These are phyloP conservation scores for Oryza officinalis DNA, from an alignment of 176 grass and related monocot species.

Conservation along the genomic window DNA sequence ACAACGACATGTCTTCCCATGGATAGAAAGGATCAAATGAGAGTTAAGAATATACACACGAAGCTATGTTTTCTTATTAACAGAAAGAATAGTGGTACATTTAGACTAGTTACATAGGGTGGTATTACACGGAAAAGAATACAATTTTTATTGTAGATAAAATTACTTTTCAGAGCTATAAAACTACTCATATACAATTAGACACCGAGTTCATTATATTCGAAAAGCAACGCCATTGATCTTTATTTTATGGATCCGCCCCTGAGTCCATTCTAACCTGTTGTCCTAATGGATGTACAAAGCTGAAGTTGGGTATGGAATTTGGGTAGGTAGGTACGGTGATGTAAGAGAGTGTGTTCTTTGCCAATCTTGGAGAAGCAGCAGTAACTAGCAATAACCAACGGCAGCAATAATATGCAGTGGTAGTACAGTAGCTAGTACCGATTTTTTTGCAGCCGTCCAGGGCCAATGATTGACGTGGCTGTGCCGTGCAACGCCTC, in stretches of 20 bases:
- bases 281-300: background rate
- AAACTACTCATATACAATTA: background rate
- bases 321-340: background rate
- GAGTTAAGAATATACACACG: background rate
- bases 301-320: background rate
- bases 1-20: too few species aligned
- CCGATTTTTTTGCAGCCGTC: background rate
- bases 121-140: background rate
- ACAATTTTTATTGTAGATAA: too few species aligned
- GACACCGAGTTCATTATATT: background rate
- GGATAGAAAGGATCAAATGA: too few species aligned
- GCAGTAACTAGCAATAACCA: constrained; percentile 35
- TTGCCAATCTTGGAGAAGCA: constrained; percentile 48
- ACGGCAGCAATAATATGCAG: background rate
- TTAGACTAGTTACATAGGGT: background rate
- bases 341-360: background rate
- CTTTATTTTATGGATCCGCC: too few species aligned
- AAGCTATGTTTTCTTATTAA: too few species aligned
- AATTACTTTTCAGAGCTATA: too few species aligned
- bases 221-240: background rate
- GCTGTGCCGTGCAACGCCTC: background rate
- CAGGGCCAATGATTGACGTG: constrained; percentile 31
- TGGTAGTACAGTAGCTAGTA: background rate
- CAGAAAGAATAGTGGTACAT: too few species aligned
- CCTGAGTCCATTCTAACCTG: too few species aligned